A percentile compares a stretch with the other conserved stretches of the same genome.
phyloP scores from a whole-genome alignment of 306 rosid genomes.

The Cicer yamashitae region DNA sequence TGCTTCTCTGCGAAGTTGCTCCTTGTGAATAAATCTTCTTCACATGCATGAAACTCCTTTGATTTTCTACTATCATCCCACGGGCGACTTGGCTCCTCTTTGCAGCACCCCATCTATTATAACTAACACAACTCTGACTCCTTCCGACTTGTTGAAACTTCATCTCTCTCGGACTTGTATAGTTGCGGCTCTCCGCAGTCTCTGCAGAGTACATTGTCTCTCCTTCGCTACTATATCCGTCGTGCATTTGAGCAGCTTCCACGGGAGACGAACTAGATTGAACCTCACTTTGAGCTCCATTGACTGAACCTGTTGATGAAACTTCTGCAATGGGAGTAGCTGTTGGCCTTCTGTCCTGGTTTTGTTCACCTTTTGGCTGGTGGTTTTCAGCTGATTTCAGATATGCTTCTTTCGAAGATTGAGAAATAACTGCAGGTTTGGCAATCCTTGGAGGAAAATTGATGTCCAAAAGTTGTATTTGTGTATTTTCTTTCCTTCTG shows the following conservation, averaged over 20 bases:
- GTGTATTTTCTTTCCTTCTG: conserved; percentile 60
- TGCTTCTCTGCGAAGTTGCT: conserved; percentile 87
- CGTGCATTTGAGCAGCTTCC: conserved; percentile 61
- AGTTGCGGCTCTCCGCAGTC: conserved; percentile 93
- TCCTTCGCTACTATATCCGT: conserved; percentile 84
- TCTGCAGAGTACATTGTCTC: conserved; percentile 99
- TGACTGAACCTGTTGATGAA: conserved; percentile 82
- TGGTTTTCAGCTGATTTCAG: conserved; percentile 60
- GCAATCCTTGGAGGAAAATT: conserved; percentile 84
- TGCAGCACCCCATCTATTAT: conserved; percentile 75
- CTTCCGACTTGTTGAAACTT: conserved; percentile 86
- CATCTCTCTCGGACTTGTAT: conserved; percentile 73
- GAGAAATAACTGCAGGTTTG: conserved; percentile 50
- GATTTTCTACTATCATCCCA: conserved; percentile 68
- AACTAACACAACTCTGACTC: conserved; percentile 93
- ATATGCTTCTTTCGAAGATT: conserved; percentile 47
- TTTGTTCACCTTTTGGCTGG: conserved; percentile 54
- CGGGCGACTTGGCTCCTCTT: conserved; percentile 73
- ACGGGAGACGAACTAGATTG: conserved; percentile 79
- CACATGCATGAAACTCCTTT: conserved; percentile 79
- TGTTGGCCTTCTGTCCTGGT: conserved; percentile 38
- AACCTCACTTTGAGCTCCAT: conserved; percentile 75
- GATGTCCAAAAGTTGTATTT: conserved; percentile 82
- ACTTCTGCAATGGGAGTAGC: conserved; percentile 54
- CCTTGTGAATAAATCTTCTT: conserved; percentile 90